These are phyloP conservation scores for Chlamydomonas eustigma DNA, from an alignment of 139 green algal species.

Conservation along the genomic window DNA sequence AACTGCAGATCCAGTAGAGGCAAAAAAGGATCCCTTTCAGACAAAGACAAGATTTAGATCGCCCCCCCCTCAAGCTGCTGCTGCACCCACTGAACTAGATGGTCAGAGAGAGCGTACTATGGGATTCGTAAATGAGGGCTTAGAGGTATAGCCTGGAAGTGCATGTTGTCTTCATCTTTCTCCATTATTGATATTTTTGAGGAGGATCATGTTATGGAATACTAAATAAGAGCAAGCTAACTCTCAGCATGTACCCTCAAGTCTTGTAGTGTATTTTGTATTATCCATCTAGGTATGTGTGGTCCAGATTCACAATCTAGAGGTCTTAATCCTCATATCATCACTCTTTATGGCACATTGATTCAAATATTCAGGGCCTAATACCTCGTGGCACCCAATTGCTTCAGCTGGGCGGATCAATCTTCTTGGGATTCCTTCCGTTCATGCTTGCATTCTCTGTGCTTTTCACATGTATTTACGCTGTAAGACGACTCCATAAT, in stretches of 20 bases:
- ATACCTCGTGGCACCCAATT: not conserved
- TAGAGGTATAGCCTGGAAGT: slow-evolving; percentile 69
- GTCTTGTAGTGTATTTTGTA: too few relatives aligned
- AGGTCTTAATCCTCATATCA: too few relatives aligned
- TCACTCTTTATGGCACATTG: too few relatives aligned
- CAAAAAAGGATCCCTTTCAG: not conserved
- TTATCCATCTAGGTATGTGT: too few relatives aligned
- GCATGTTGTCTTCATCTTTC: too few relatives aligned
- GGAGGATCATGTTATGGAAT: too few relatives aligned
- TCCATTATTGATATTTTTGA: too few relatives aligned
- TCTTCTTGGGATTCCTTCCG: slow-evolving; percentile 76
- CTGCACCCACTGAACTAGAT: not conserved
- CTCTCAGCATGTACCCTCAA: too few relatives aligned
- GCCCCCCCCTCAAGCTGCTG: slow-evolving; percentile 10
- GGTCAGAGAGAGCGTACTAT: slow-evolving; percentile 36
- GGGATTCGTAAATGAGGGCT: slow-evolving; percentile 54
- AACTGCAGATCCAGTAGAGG: too few relatives aligned
- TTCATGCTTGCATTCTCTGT: slow-evolving; percentile 56
- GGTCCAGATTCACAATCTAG: too few relatives aligned
- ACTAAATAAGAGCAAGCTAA: too few relatives aligned
- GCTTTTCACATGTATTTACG: slow-evolving; percentile 50
- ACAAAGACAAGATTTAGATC: not conserved
- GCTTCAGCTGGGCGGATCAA: slow-evolving; percentile 59
- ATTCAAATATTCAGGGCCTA: too few relatives aligned
- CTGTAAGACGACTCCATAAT: slow-evolving; percentile 13